These are phyloP conservation scores for Pestalotiopsis sp. DNA, from an alignment of 2,329 filamentous ascomycete species.

Conservation along the genomic window DNA sequence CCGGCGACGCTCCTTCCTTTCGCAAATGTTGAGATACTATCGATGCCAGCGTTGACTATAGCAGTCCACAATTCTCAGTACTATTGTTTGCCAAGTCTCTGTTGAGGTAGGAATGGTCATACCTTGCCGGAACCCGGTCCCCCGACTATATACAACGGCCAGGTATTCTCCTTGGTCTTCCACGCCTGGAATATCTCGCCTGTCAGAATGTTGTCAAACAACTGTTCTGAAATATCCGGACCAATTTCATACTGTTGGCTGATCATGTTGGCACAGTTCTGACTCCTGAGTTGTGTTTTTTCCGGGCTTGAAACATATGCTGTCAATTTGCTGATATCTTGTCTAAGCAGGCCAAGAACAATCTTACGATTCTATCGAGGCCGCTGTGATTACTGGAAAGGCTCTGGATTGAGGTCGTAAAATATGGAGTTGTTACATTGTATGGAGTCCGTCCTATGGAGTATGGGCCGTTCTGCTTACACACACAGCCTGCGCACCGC, in stretches of 20 bases:
- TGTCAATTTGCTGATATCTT: neutral
- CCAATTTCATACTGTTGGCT: neutral
- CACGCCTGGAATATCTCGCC: neutral
- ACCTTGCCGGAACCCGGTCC: conserved; percentile 8
- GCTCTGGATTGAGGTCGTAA: too few relatives aligned
- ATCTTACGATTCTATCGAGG: too few relatives aligned
- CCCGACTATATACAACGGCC: neutral
- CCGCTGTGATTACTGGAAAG: too few relatives aligned
- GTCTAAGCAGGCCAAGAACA: too few relatives aligned
- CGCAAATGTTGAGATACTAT: neutral
- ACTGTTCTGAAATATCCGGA: neutral
- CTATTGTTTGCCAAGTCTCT: neutral
- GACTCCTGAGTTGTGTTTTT: neutral
- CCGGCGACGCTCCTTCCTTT: neutral
- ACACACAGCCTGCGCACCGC: too few relatives aligned
- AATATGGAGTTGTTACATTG: too few relatives aligned
- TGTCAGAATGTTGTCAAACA: neutral
- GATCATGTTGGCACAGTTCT: neutral
- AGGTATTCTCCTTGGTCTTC: neutral
- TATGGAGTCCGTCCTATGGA: too few relatives aligned
- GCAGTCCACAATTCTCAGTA: neutral
- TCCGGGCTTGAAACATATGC: neutral
- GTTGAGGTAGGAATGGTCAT: neutral
- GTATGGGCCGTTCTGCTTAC: too few relatives aligned
- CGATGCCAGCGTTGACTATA: neutral